A percentile compares a stretch with the other conserved stretches of the same genome.
These are phyloP conservation scores for Alloteropsis semialata DNA, from an alignment of 176 grass and related monocot species.

Conservation along the genomic window DNA sequence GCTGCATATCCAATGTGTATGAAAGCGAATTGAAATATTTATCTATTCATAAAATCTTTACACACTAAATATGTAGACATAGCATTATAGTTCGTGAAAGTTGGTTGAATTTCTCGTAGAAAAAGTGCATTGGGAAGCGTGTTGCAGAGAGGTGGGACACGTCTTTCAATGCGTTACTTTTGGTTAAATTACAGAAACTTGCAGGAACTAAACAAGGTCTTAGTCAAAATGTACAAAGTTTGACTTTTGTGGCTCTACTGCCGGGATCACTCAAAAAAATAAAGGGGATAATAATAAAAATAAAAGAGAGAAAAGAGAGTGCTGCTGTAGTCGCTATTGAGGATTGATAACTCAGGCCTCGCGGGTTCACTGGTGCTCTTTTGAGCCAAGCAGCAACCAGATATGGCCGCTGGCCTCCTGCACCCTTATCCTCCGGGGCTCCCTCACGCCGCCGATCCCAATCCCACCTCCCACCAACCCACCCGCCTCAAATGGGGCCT, in stretches of 20 bases:
- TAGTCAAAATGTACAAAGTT: neutral
- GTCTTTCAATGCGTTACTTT: no score
- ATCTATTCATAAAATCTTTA: neutral
- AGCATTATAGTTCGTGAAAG: no score
- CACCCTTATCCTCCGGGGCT: constrained; percentile 46
- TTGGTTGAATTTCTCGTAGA: no score
- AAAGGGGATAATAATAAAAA: neutral
- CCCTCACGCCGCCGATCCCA: neutral
- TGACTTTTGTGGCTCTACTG: neutral
- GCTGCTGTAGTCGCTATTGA: neutral
- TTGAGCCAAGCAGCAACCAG: neutral
- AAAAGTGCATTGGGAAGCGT: no score
- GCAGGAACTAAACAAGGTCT: neutral
- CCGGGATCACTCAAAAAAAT: neutral
- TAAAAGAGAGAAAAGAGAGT: neutral
- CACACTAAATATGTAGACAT: no score
- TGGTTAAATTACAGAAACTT: no score
- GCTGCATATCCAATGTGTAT: neutral
- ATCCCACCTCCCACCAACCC: constrained; percentile 1
- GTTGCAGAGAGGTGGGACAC: no score
- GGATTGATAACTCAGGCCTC: neutral
- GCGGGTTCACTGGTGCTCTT: neutral
- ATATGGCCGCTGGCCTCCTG: constrained; percentile 38
- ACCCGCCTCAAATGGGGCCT: constrained; percentile 10
- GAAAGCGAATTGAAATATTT: neutral